Conservation (phyloP, 768 basidiomycete species). For the Mycena kentingensis region DNA sequence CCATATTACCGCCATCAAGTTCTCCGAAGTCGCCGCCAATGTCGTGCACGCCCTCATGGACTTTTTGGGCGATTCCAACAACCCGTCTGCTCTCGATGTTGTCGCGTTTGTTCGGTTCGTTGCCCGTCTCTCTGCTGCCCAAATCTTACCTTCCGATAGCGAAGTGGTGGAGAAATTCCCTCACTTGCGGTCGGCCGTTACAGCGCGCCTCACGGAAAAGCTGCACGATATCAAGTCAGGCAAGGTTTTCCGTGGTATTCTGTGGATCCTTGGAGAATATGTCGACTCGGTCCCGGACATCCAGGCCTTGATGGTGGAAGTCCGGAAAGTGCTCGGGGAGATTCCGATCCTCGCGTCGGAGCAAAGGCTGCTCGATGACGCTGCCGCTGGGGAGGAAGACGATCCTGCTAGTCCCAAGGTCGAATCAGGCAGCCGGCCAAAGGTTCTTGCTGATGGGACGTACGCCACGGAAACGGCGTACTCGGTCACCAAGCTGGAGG, state of each 20-base stretch:
- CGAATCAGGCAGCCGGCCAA: conserved; percentile 58
- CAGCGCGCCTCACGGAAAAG: conserved; percentile 57
- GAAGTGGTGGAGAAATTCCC: conserved; percentile 99
- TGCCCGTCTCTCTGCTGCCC: not conserved
- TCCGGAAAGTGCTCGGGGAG: conserved; percentile 88
- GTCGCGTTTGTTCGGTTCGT: conserved; percentile 64
- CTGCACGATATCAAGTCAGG: conserved; percentile 93
- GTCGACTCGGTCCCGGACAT: conserved; percentile 70
- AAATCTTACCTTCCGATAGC: conserved; percentile 34
- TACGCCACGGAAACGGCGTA: conserved; percentile 97
- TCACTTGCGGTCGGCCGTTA: conserved; percentile 71
- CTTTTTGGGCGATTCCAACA: conserved; percentile 92
- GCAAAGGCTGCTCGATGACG: conserved; percentile 78
- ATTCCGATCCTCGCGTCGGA: conserved; percentile 96
- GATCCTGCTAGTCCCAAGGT: conserved; percentile 49
- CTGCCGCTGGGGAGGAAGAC: conserved; percentile 55
- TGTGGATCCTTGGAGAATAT: conserved; percentile 99
- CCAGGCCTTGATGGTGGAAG: conserved; percentile 68
- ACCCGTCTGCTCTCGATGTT: conserved; percentile 93
- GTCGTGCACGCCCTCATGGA: conserved; percentile 94
- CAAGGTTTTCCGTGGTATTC: conserved; percentile 93
- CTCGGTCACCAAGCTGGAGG: conserved; percentile 67
- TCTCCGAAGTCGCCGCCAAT: conserved; percentile 94
- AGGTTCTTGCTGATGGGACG: conserved; percentile 92
- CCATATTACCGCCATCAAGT: conserved; percentile 93